Evolutionary conservation across 192 early-diverging fungal species (phyloP).

Genomic region (Funneliformis mosseae): DNA sequence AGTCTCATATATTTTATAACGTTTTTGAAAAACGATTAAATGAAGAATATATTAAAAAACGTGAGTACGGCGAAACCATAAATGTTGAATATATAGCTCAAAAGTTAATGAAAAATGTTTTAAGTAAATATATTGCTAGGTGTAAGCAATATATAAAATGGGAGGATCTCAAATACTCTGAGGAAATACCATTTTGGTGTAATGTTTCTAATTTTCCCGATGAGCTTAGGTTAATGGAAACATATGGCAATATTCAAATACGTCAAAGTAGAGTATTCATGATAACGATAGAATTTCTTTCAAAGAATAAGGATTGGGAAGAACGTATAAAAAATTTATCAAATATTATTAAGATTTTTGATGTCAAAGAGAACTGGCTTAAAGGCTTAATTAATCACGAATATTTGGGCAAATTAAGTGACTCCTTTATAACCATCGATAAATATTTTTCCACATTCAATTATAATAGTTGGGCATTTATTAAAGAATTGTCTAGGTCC

Average conservation of each 20-base stretch:
- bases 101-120: background rate
- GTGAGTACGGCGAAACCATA: background rate
- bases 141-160: conserved; percentile 17
- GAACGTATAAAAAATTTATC: background rate
- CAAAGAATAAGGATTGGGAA: background rate
- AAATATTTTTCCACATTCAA: background rate
- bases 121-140: background rate
- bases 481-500: background rate
- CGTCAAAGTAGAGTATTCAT: background rate
- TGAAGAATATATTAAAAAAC: background rate
- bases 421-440: background rate
- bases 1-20: conserved; percentile 24
- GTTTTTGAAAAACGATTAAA: background rate
- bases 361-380: background rate
- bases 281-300: background rate
- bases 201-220: background rate
- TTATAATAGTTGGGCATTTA: background rate
- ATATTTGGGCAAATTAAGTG: background rate
- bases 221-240: conserved; percentile 3
- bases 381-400: background rate
- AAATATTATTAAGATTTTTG: background rate
- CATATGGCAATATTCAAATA: background rate
- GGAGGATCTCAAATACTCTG: background rate
- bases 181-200: conserved; percentile 11
- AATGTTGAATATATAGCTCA: background rate